Base-by-base conservation (phyloP, 305 asterid species). In the Stenogyne calaminthoides region DNA sequence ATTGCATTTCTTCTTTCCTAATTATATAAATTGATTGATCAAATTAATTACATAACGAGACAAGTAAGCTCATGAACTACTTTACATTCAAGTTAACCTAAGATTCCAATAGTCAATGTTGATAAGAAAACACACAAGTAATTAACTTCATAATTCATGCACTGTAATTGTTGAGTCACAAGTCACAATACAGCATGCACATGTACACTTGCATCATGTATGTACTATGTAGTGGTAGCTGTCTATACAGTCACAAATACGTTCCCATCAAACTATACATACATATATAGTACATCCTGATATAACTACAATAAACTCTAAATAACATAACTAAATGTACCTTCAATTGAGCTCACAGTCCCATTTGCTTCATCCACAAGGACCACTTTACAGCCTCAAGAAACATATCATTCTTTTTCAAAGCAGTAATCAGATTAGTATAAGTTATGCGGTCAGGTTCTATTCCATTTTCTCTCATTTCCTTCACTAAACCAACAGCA, bases 331-430 rank as follows among this genome's bases (percentile, higher is more conserved):
- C 7, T 49, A 49, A 7, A 49, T 1, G 4, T 1, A 49, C 56
- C 22, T 46, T n/a, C 54, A n/a, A 18, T n/a, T n/a, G 54, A 46
- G 52, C 52, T 46, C 83, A 87, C 10, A 91, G 40, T 57, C 91
- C 90, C 84, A 89, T 78, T 78, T 93, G 98, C 86, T 93, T 93
- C 96, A 93, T 91, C 98, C 97, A 93, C 84, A 93, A 85, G 39
- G 98, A 93, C 98, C 98, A 93, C 82, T 88, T 93, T 15, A 88
- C 96, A 69, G 98, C 96, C 87, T 93, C 96, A 2, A 93, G 81
- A 79, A 86, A 85, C 97, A 81, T 91, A 63, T 93, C 97, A 70
- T 91, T 93, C 81, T 74, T 91, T 69, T 68, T 82, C 70, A 93
- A 64, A 55, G 97, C 93, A 57, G 75, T 73, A 42, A 93, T 87